phyloP scores from a whole-genome alignment of 192 early-diverging fungal species.

The Backusella liffmaniae region DNA sequence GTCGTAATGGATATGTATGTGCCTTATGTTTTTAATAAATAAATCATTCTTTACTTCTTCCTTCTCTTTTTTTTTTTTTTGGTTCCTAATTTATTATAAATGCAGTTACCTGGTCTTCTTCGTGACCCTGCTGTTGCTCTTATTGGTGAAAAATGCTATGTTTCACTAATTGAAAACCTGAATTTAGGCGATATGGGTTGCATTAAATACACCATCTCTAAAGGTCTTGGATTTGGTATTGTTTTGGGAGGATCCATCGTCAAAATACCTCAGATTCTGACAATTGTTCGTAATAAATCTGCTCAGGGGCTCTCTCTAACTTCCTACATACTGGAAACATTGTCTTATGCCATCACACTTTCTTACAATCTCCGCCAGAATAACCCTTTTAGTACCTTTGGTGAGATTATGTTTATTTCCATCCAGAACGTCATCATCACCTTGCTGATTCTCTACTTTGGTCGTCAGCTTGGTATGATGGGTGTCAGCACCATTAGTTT shows the following conservation, averaged over 20 bases:
- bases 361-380: constrained; percentile 84
- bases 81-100: background rate
- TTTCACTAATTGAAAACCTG: constrained; percentile 69
- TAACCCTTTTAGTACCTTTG: constrained; percentile 89
- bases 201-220: constrained; percentile 80
- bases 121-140: constrained; percentile 65
- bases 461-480: constrained; percentile 46
- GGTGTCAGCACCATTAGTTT: constrained; percentile 36
- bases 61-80: background rate
- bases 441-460: constrained; percentile 62
- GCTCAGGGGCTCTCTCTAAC: constrained; percentile 80
- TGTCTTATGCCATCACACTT: constrained; percentile 72
- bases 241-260: constrained; percentile 90
- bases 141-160: constrained; percentile 81
- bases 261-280: constrained; percentile 96
- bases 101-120: constrained; percentile 62
- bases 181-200: constrained; percentile 68
- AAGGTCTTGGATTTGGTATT: constrained; percentile 92
- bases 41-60: no score
- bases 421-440: constrained; percentile 82
- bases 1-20: background rate
- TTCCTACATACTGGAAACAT: constrained; percentile 81
- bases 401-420: constrained; percentile 82
- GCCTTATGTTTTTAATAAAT: background rate
- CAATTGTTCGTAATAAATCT: constrained; percentile 71